Evolutionary conservation across 164 flowering plant genomes (phyloP), one percentile per base, ranked within the genome.

Genomic region (Euptelea pleiosperma): DNA sequence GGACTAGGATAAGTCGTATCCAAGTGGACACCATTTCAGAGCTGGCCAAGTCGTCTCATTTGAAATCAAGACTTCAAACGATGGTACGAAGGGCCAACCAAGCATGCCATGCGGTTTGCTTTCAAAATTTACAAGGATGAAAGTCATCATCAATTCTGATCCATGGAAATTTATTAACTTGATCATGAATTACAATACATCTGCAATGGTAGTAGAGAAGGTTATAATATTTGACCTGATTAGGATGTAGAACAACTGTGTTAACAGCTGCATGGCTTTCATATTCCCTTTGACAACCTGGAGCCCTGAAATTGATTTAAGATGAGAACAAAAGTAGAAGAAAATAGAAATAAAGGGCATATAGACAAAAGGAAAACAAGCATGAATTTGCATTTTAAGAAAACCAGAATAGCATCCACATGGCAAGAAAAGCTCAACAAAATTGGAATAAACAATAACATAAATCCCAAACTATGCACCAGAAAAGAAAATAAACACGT

Each of bases 181-280:
- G n/a, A 33, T 6, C 21, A 21, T 33, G 5, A 12, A 10, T 2
- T 22, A 19, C 4, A 9, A 36, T 37, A 52, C n/a, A 8, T 19
- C 14, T 29, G 36, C 30, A 64, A 43, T 7, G 2, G 24, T 33
- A 28, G 24, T 18, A 53, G 36, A 21, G 21, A 40, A 55, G 53
- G 31, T 22, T 37, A 4, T 33, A 52, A 9, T n/a, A 37, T 10
- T 55, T 29, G 24, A 91, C 99, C 96, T 94, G 99, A 76, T 94
- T 94, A 41, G 97, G 96, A 68, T 94, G 99, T 52, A 94, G 73
- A 52, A 88, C 96, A 75, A 91, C 99, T 50, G 99, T 91, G 75
- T 94, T 94, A 56, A 94, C 99, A 57, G 99, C 97, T 30, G 88
- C 99, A 61, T 95, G 91, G 64, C 99, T 94, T 82, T 90, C 99